Base-by-base conservation (phyloP, 2,329 filamentous ascomycete species). In the Penicillium sp. region DNA sequence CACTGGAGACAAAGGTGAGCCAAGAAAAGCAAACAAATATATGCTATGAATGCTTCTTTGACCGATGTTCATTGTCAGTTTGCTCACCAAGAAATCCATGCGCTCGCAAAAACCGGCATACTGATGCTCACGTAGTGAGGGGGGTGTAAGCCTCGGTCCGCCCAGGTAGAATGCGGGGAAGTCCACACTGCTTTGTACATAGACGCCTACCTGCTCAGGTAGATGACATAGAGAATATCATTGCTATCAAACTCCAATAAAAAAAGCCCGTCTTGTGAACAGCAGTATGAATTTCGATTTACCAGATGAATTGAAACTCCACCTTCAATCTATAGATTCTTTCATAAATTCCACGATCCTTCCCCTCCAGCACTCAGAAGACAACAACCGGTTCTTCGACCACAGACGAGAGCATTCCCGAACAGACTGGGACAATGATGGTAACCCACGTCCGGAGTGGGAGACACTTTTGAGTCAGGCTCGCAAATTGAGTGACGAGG, bases 361-460 rank as follows among this genome's bases (percentile, higher is more conserved):
- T 19, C 67, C 69, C 2, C 58, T 70, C 10, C 68, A 88, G 68
- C 72, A 81, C 60, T 72, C 74, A 25, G 72, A 83, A 65, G 83
- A 87, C 69, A 88, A 88, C 67, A 77, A 84, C 54, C 81, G 84
- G 57, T 88, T 88, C 79, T 88, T 88, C 72, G 85, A 88, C 69
- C 82, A 88, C 70, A 81, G 85, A 19, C 82, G 85, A 61, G 85
- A 88, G 64, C 79, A 86, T 65, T 76, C 83, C 7, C 82, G 85
- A 33, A 88, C 85, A 1, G 80, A 88, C 66, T 88, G 84, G 83
- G 80, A 82, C 53, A 80, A 80, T 42, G 74, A 77, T 55, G 84
- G 85, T 3, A 76, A 87, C 2, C 85, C 85, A 1, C 78, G 78
- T 6, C 70, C 77, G 45, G 84, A 86, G 64, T 88, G 85, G 85